Conservation (phyloP, 345 rosid genomes). For the Pugionium cornutum region DNA sequence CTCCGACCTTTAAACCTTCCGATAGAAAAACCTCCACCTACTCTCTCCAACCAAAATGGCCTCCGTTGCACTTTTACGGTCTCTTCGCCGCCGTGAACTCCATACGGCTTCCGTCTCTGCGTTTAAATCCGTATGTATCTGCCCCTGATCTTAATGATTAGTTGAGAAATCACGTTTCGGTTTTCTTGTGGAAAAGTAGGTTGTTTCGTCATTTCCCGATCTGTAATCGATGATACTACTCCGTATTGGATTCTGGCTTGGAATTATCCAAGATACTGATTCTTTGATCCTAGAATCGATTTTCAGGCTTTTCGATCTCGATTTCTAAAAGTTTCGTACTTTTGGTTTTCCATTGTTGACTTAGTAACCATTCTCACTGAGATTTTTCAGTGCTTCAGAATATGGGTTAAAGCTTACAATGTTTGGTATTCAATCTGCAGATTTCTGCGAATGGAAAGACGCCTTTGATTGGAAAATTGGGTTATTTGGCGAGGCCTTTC, state of each 20-base stretch:
- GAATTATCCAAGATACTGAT: background rate
- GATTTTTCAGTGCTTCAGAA: background rate
- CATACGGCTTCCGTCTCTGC: slow-evolving; percentile 51
- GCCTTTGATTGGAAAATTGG: slow-evolving; percentile 44
- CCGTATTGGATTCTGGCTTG: background rate
- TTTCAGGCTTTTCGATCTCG: slow-evolving; percentile 8
- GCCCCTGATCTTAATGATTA: background rate
- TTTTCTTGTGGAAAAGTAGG: background rate
- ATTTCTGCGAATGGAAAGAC: slow-evolving; percentile 52
- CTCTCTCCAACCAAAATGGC: slow-evolving; percentile 45
- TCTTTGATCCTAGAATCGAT: background rate
- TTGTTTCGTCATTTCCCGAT: background rate
- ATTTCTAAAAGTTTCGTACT: slow-evolving; percentile 5
- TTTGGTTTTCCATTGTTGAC: background rate
- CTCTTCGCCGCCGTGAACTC: slow-evolving; percentile 50
- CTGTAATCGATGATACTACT: background rate
- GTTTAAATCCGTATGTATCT: slow-evolving; percentile 46
- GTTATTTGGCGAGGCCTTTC: slow-evolving; percentile 18
- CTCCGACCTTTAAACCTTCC: slow-evolving; percentile 36
- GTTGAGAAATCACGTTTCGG: slow-evolving; percentile 7
- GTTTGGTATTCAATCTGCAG: slow-evolving; percentile 31
- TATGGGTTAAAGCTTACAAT: slow-evolving; percentile 3
- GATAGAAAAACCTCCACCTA: slow-evolving; percentile 9
- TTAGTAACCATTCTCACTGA: background rate
- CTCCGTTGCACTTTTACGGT: slow-evolving; percentile 47